Percentiles rank a stretch among this genome's conserved stretches.
Conservation (phyloP, 345 rosid species). For the Raphanus raphanistrum region DNA sequence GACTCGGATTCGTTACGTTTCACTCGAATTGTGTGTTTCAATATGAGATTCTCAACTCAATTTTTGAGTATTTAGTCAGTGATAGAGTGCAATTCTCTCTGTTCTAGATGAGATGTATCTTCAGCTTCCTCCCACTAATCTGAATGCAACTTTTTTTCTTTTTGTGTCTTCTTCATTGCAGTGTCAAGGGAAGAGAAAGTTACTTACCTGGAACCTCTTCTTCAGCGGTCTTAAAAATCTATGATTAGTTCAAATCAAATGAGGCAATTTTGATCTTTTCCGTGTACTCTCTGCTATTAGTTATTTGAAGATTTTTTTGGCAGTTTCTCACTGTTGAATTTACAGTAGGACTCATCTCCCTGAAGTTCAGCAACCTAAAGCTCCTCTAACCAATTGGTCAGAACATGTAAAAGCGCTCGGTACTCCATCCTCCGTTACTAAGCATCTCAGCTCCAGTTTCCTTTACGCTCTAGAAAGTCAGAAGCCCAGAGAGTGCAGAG, state of each 20-base stretch:
- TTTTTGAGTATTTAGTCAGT: conserved; percentile 6
- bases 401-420: conserved; percentile 54
- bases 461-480: conserved; percentile 69
- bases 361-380: conserved; percentile 44
- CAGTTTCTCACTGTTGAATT: conserved; percentile 17
- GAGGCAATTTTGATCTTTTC: conserved; percentile 40
- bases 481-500: conserved; percentile 49
- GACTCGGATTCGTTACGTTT: too few species aligned
- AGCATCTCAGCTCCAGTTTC: conserved; percentile 60
- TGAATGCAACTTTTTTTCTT: conserved; percentile 2
- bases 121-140: conserved; percentile 6
- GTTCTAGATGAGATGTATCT: conserved; percentile 14
- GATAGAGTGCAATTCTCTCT: not conserved
- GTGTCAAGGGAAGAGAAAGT: conserved; percentile 16
- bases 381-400: conserved; percentile 73
- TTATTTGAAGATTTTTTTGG: not conserved
- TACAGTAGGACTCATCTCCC: conserved; percentile 45
- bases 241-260: conserved; percentile 42
- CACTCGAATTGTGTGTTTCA: too few species aligned
- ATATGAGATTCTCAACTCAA: not conserved
- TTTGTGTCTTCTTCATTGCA: not conserved
- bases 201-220: conserved; percentile 11
- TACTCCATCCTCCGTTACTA: conserved; percentile 42
- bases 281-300: not conserved
- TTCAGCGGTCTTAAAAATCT: conserved; percentile 31